phyloP scores from a whole-genome alignment of 176 grass and related monocot species.

The Stipa capillata region DNA sequence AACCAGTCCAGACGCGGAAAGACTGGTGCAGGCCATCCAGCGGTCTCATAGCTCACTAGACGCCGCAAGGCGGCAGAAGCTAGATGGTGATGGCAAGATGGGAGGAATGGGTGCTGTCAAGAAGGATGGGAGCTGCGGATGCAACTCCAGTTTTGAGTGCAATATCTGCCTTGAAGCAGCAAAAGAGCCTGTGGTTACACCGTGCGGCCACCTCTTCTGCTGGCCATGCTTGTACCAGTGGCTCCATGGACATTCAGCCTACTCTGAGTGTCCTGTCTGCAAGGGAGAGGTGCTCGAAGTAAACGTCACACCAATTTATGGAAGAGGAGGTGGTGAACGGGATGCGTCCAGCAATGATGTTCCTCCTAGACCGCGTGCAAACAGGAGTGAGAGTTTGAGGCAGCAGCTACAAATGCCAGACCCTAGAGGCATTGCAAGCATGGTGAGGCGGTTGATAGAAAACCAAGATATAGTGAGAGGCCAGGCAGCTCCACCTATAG shows the following conservation, averaged over 20 bases:
- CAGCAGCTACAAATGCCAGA: constrained; percentile 37
- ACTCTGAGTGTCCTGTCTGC: constrained; percentile 78
- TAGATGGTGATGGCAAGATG: constrained; percentile 29
- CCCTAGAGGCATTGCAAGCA: constrained; percentile 10
- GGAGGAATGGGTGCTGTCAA: constrained; percentile 18
- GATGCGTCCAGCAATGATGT: constrained; percentile 11
- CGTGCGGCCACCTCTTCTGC: constrained; percentile 88
- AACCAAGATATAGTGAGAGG: constrained; percentile 28
- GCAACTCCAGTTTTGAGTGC: constrained; percentile 63
- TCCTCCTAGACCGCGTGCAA: constrained; percentile 57
- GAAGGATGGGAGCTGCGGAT: constrained; percentile 31
- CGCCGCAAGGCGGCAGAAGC: constrained; percentile 34
- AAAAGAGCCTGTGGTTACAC: constrained; percentile 70
- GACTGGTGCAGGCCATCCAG: constrained; percentile 46
- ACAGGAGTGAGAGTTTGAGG: constrained; percentile 46
- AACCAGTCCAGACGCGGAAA: constrained; percentile 40
- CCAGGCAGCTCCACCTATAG: constrained; percentile 7
- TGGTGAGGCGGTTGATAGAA: constrained; percentile 33
- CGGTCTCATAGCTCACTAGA: constrained; percentile 39
- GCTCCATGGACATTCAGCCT: constrained; percentile 40
- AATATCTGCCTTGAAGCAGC: constrained; percentile 76
- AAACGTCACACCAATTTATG: constrained; percentile 78
- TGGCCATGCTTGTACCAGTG: constrained; percentile 84
- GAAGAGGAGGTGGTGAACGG: constrained; percentile 40
- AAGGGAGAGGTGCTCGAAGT: constrained; percentile 56